Base-by-base conservation (phyloP, 106 monocot species). In the Phalaenopsis aphrodite region DNA sequence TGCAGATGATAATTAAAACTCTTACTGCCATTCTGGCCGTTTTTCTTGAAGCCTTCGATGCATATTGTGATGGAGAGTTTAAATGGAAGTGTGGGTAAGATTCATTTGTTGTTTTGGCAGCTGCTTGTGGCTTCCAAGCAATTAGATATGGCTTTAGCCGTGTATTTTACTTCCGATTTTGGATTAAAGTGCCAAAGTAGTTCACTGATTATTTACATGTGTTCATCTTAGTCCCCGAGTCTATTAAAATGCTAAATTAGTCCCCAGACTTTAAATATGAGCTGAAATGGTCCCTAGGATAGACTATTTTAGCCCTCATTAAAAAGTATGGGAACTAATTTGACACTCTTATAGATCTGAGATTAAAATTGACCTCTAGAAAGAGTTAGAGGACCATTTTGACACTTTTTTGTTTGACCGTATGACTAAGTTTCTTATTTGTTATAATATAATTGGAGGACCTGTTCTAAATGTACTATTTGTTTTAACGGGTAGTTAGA, bases 1-100 rank as follows among this genome's bases (percentile, higher is more conserved):
- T 79, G 57, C 91, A 95, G 95, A 92, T 95, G 89, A 95, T 95
- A 82, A 95, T 95, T 87, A 95, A 95, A 72, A 86, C 88, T 78
- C 71, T 92, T 42, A 86, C 89, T 55, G 90, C 93, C 41, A 72
- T 88, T 72, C 83, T 84, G 83, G 90, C 95, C 43, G 87, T 95
- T 38, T 41, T 95, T 82, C 85, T 95, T 65, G 87, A 95, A 91
- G 87, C 88, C 55, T 95, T 93, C 79, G 86, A 87, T 30, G 88
- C 82, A 45, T 95, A 95, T 76, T 93, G 95, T 86, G 95, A 95
- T 68, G 92, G 95, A 71, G 92, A 93, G 48, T 95, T 95, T 78
- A 93, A 86, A 79, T 88, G 78, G 88, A 57, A 78, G 56, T 93
- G 95, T 78, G 95, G 95, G 95, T 93, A 91, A 84, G 90, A 79